These are phyloP conservation scores for Colletotrichum lindemuthianum DNA, from an alignment of 2,329 filamentous ascomycete genomes.

Conservation along the genomic window DNA sequence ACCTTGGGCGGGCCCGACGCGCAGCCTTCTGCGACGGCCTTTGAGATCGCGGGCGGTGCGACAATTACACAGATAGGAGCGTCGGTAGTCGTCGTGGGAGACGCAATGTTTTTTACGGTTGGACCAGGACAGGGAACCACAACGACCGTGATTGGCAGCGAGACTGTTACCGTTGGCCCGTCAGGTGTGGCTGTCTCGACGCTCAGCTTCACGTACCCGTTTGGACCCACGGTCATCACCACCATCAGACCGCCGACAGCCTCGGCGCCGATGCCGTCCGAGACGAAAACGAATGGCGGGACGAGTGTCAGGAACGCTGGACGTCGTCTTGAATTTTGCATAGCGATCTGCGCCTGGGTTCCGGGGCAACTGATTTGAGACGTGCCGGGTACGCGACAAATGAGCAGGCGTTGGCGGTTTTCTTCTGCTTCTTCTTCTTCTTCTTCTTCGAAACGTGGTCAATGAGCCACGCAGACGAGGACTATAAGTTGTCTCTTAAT, in stretches of 20 bases:
- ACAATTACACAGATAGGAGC: slow-evolving; percentile 62
- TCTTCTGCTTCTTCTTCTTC: not conserved
- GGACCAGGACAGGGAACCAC: slow-evolving; percentile 53
- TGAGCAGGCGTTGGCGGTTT: slow-evolving; percentile 10
- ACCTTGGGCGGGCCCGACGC: slow-evolving; percentile 56
- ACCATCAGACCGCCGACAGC: slow-evolving; percentile 48
- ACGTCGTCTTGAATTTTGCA: slow-evolving; percentile 44
- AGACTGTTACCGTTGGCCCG: slow-evolving; percentile 63
- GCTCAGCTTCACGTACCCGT: slow-evolving; percentile 56
- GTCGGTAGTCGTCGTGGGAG: slow-evolving; percentile 59
- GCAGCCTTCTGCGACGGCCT: slow-evolving; percentile 48
- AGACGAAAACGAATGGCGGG: slow-evolving; percentile 23
- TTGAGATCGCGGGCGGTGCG: slow-evolving; percentile 62
- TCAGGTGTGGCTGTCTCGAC: slow-evolving; percentile 59
- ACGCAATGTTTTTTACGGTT: slow-evolving; percentile 63
- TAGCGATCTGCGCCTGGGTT: slow-evolving; percentile 53
- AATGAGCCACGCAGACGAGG: not conserved
- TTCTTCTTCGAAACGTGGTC: not conserved
- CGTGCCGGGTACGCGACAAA: slow-evolving; percentile 20
- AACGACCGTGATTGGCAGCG: slow-evolving; percentile 58
- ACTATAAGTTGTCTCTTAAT: not conserved
- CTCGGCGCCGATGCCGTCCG: slow-evolving; percentile 31
- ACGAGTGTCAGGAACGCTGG: slow-evolving; percentile 20
- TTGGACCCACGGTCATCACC: slow-evolving; percentile 54
- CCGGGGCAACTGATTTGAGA: slow-evolving; percentile 36